Evolutionary conservation across 495 filamentous ascomycete species (phyloP), one percentile per base, ranked within the genome.

Genomic region (Tuber aestivum): DNA sequence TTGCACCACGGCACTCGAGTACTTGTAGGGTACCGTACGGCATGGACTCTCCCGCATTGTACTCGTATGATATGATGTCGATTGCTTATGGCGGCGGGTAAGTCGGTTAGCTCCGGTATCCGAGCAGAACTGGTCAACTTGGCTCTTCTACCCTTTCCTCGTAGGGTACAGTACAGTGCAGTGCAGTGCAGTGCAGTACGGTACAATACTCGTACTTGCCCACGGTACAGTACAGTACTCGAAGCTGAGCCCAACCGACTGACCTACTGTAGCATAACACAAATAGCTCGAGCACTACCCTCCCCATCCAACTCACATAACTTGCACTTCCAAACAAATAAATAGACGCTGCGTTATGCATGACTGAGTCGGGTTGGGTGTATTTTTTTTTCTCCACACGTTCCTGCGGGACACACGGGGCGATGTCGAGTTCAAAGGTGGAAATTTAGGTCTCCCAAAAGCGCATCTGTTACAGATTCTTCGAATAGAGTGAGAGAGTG

Each of bases 361-460:
- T 65, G 56, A 35, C 27, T 14, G 56, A 20, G 56, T 65, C 16
- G 27, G 56, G 56, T 65, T 32, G 56, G 27, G 27, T 65, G 27
- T 65, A 65, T 65, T 65, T 65, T 35, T 65, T 65, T 35, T 65
- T 65, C 56, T 65, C 35, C 56, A 65, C 27, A 65, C 56, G 27
- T 20, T 20, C 56, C 56, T 32, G 27, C 14, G 56, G 27, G n/a
- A 10, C 50, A 65, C 27, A 65, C 16, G 27, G 56, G 56, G 56
- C 1, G 56, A 35, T 32, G 27, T 32, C 56, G 14, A 27, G 27
- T 18, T 65, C 16, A 35, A 35, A 65, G 56, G 50, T 61, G n/a
- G 56, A 65, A 65, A 65, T 65, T 35, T 35, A 16, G 56, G 14
- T 65, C 35, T 65, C 27, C 32, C 56, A 65, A 35, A 65, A 27